These are phyloP conservation scores for Suhomyces yuchorum DNA, from an alignment of 1,139 yeast species.

Conservation along the genomic window DNA sequence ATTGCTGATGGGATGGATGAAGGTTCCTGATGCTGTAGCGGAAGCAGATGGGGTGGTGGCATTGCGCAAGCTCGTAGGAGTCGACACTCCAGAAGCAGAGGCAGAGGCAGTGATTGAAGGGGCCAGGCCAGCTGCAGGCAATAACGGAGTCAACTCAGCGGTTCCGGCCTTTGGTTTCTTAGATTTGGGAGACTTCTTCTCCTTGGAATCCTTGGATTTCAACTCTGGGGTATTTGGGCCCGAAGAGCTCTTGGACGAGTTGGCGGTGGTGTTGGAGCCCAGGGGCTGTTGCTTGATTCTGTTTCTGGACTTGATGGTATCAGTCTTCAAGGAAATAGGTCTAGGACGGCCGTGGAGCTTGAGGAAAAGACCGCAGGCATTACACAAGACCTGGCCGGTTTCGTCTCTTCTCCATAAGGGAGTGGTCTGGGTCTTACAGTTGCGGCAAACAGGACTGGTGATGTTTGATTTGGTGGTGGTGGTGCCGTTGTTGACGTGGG, in stretches of 20 bases:
- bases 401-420: conserved; percentile 96
- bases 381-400: conserved; percentile 88
- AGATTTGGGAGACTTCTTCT: conserved; percentile 38
- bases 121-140: conserved; percentile 26
- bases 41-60: conserved; percentile 9
- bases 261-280: conserved; percentile 18
- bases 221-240: conserved; percentile 51
- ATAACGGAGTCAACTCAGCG: conserved; percentile 33
- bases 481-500: conserved; percentile 46
- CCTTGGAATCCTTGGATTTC: conserved; percentile 38
- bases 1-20: conserved; percentile 17
- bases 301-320: conserved; percentile 87
- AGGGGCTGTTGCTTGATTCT: conserved; percentile 58
- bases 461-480: conserved; percentile 52
- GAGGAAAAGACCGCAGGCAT: conserved; percentile 91
- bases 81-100: conserved; percentile 10
- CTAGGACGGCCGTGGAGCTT: conserved; percentile 91
- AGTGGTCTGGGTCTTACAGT: conserved; percentile 89
- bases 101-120: conserved; percentile 12
- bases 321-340: conserved; percentile 88
- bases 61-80: conserved; percentile 9
- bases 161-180: conserved; percentile 25
- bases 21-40: conserved; percentile 11
- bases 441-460: conserved; percentile 76
- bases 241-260: conserved; percentile 27